Base-by-base conservation (phyloP, 148 eudicot species). In the Cornus florida region DNA sequence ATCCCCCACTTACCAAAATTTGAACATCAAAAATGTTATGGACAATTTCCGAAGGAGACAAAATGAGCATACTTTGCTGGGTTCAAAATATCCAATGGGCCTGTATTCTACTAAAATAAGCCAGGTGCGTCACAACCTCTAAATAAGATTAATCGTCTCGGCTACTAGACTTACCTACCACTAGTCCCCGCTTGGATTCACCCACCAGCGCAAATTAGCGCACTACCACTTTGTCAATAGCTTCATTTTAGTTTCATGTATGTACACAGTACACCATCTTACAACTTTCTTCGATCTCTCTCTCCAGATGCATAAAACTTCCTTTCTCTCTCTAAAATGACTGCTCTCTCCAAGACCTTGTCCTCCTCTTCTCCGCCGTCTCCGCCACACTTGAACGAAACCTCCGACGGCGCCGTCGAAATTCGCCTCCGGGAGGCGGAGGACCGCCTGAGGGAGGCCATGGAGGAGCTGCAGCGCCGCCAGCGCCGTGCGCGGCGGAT, bases 381-480 rank as follows among this genome's bases (percentile, higher is more conserved):
- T 72, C 78, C 70, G 75, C 85, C 85, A 31, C 82, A 24, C 7
- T 48, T 57, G 5, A 23, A 82, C 81, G 84, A 81, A 2, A 23
- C 78, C 69, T 84, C 91, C 79, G 92, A 90, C 39, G 82, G 76
- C 41, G 82, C 83, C 28, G 86, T 93, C 65, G 94, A 93, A 85
- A 79, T 78, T 75, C 94, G 97, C 24, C 94, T 96, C 24, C 83
- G 87, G 3, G 98, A 93, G 80, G 99, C 99, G 72, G 98, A 96
- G 91, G 89, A 86, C 69, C 92, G 98, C 0, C 84, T 96, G 62
- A 84, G 91, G 79, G 99, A 96, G 38, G 97, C 97, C 28, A 92
- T 96, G 1, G 90, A 86, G 74, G 99, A 96, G 86, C 88, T 93
- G 48, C 95, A 92, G 81, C 91, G 88, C 70, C 95, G 95, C 8